Base-by-base conservation (phyloP, 306 rosid species). In the Inga leiocalycina region DNA sequence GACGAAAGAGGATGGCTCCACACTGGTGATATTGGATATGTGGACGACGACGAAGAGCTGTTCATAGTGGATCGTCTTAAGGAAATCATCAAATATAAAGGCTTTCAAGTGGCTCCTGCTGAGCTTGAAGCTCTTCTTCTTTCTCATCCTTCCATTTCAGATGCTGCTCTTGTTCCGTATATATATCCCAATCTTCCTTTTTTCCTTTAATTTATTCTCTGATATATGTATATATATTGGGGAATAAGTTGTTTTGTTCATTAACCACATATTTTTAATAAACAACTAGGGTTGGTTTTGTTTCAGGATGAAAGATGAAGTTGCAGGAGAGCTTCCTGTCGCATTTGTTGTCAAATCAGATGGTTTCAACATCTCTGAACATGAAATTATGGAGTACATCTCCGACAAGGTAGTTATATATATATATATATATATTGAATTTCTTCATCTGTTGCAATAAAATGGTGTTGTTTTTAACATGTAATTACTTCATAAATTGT, bases 301-400 rank as follows among this genome's bases (percentile, higher is more conserved):
- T 73, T 66, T 77, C 89, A 92, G 97, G 32, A 72, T 95, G 97
- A 91, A 93, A 76, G 92, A 95, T 83, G 98, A 95, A 71, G 94
- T 46, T 82, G 94, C 97, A 0, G 98, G 98, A 77, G 98, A 95
- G 77, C 68, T 92, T 56, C 98, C 98, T 11, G 94, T 93, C 34
- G 98, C 98, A 15, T 93, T 90, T 89, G 97, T 95, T 4, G 92
- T 91, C 8, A 88, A 87, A 83, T 91, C 91, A 39, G 83, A 87
- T 15, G 95, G 89, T 71, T 91, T 92, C 45, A 83, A 85, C 69
- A 88, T 93, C 46, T 82, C 84, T 0, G 95, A 90, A 62, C 94
- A 90, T 76, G 94, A 93, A 24, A 91, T 95, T 80, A 95, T 87
- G 79, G 88, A 88, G 72, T 92, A 87, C 85, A 77, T 93, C 72